These are phyloP conservation scores for Effrenium voratum DNA, from an alignment of 73 alveolate species.

Conservation along the genomic window DNA sequence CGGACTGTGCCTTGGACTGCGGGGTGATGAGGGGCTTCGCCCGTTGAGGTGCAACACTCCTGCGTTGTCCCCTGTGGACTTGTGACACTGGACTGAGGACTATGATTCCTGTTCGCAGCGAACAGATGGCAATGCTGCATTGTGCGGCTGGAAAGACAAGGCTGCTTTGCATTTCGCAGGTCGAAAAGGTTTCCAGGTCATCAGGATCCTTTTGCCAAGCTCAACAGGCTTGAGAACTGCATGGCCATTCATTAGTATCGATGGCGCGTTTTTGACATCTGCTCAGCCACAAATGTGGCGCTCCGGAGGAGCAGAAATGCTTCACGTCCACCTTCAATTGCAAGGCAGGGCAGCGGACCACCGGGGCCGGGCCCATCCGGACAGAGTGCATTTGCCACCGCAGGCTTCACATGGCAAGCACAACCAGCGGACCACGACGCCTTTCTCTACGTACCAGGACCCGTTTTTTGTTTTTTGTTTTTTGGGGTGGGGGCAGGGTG, in stretches of 20 bases:
- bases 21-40: not conserved
- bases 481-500: no score
- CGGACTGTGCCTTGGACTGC: not conserved
- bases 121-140: conserved; percentile 25
- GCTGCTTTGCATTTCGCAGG: not conserved
- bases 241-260: no score
- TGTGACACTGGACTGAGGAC: conserved; percentile 9
- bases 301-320: conserved; percentile 60
- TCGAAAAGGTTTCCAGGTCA: not conserved
- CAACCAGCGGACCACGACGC: conserved; percentile 44
- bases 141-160: conserved; percentile 86
- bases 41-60: not conserved
- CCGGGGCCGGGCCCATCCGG: not conserved
- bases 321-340: conserved; percentile 73
- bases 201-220: not conserved
- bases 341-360: conserved; percentile 16
- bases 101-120: conserved; percentile 71
- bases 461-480: no score
- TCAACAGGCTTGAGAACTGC: no score
- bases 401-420: conserved; percentile 69
- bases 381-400: not conserved
- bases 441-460: conserved; percentile 1
- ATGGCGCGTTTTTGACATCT: no score
- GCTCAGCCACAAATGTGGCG: no score
- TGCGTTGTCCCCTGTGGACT: not conserved